These are phyloP conservation scores for Poronia punctata DNA, from an alignment of 495 filamentous ascomycete genomes.

Conservation along the genomic window DNA sequence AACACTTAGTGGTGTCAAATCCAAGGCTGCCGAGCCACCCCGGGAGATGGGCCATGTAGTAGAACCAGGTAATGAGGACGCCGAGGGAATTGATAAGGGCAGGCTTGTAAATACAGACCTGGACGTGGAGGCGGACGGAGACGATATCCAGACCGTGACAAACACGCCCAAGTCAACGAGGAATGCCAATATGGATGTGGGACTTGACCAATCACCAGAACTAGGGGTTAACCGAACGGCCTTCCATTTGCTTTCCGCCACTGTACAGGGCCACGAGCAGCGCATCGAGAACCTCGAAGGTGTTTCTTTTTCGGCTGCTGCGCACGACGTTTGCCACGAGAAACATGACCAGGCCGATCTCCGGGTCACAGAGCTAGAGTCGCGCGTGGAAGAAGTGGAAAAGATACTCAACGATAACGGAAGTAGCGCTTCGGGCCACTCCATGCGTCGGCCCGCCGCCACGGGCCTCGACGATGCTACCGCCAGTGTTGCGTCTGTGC, in stretches of 20 bases:
- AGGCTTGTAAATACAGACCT: too few species aligned
- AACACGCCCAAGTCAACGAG: constrained; percentile 22
- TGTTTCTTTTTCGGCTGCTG: constrained; percentile 48
- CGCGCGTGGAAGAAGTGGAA: constrained; percentile 54
- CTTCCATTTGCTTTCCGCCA: constrained; percentile 30
- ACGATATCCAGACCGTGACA: constrained; percentile 19
- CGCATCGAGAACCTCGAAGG: constrained; percentile 56
- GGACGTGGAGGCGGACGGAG: too few species aligned
- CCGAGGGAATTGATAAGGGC: constrained; percentile 7
- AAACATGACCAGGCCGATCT: constrained; percentile 51
- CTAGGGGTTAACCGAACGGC: constrained; percentile 15
- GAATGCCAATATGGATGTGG: constrained; percentile 16
- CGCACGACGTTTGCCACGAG: constrained; percentile 53
- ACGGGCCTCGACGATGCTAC: constrained; percentile 30
- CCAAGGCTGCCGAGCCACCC: constrained; percentile 25
- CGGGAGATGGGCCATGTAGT: constrained; percentile 14
- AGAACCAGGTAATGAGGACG: constrained; percentile 19
- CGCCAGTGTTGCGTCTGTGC: constrained; percentile 37
- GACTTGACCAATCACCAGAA: constrained; percentile 17
- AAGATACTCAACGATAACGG: constrained; percentile 42
- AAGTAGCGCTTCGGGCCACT: constrained; percentile 33
- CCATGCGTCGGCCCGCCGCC: constrained; percentile 19
- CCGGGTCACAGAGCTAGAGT: constrained; percentile 54
- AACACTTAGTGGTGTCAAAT: constrained; percentile 36
- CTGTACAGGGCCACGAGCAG: constrained; percentile 42